Percentiles rank a stretch among this genome's conserved stretches.
phyloP scores from a whole-genome alignment of 228 moss, liverwort and hornwort genomes.

The Sphagnum fallax region DNA sequence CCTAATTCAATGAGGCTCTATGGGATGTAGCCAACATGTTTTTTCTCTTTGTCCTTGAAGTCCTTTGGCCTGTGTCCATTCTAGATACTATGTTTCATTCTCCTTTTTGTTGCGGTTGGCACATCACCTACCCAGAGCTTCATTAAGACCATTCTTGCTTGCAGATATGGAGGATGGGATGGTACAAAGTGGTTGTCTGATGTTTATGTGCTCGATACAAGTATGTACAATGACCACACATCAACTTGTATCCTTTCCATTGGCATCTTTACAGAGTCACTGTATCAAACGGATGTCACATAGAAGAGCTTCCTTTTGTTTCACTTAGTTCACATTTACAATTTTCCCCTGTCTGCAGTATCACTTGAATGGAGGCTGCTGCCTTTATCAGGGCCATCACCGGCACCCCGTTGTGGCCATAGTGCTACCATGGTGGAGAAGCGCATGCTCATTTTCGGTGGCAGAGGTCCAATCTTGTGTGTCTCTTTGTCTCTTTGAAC shows the following conservation, averaged over 20 bases:
- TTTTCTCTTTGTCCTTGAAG: not conserved
- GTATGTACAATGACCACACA: constrained; percentile 24
- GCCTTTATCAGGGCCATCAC: constrained; percentile 63
- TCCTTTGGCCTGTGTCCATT: not conserved
- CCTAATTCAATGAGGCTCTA: not conserved
- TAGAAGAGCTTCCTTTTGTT: no score
- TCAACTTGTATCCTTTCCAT: not conserved
- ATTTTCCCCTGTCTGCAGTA: constrained; percentile 28
- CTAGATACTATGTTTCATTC: not conserved
- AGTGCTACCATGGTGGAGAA: constrained; percentile 99
- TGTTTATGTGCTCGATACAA: constrained; percentile 89
- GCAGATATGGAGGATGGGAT: constrained; percentile 99
- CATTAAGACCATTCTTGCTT: constrained; percentile 1
- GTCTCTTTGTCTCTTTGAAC: not conserved
- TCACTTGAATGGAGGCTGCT: constrained; percentile 92
- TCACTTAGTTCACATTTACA: no score
- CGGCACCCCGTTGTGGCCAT: constrained; percentile 95
- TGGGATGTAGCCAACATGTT: no score
- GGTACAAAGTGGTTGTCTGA: constrained; percentile 93
- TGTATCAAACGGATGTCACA: no score
- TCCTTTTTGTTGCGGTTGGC: no score
- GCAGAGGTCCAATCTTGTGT: constrained; percentile 55
- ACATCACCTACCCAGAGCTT: no score
- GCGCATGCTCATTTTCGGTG: constrained; percentile 97
- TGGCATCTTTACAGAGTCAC: not conserved